These are phyloP conservation scores for Margaritispora aquatica DNA, from an alignment of 495 filamentous ascomycete genomes.

Conservation along the genomic window DNA sequence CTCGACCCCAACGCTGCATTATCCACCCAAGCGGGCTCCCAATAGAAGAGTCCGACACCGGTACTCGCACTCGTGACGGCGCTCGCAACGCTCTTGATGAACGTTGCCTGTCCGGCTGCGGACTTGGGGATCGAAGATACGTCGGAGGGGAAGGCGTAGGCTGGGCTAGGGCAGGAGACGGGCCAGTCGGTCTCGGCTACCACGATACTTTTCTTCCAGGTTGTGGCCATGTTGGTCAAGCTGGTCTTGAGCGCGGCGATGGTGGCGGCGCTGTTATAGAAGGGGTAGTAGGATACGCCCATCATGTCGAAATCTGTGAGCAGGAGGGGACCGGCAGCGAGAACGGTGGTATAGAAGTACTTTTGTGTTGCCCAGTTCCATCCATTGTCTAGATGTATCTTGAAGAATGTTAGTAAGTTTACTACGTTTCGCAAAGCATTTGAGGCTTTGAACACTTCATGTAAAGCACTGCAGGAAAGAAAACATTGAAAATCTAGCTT, in stretches of 20 bases:
- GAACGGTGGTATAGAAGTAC: constrained; percentile 53
- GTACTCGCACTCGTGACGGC: constrained; percentile 44
- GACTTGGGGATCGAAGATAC: constrained; percentile 51
- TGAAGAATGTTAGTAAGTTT: no score
- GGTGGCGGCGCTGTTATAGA: constrained; percentile 50
- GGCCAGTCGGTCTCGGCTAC: constrained; percentile 68
- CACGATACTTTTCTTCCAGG: constrained; percentile 53
- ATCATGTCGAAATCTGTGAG: constrained; percentile 60
- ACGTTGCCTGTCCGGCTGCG: constrained; percentile 52
- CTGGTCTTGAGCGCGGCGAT: constrained; percentile 48
- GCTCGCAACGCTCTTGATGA: constrained; percentile 46
- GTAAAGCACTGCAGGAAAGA: no score
- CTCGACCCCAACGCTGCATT: constrained; percentile 55
- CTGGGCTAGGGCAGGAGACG: constrained; percentile 47
- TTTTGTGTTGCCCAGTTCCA: constrained; percentile 62
- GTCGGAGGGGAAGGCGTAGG: constrained; percentile 51
- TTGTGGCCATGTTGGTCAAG: constrained; percentile 50
- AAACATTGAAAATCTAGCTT: no score
- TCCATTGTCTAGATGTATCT: constrained; percentile 65
- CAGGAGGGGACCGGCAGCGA: constrained; percentile 43
- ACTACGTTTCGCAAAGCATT: no score
- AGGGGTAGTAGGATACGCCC: constrained; percentile 67
- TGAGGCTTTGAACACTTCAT: no score
- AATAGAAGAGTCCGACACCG: constrained; percentile 58
- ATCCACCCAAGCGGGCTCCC: constrained; percentile 65